phyloP scores from a whole-genome alignment of 2,329 filamentous ascomycete species.

The Canariomyces notabilis region DNA sequence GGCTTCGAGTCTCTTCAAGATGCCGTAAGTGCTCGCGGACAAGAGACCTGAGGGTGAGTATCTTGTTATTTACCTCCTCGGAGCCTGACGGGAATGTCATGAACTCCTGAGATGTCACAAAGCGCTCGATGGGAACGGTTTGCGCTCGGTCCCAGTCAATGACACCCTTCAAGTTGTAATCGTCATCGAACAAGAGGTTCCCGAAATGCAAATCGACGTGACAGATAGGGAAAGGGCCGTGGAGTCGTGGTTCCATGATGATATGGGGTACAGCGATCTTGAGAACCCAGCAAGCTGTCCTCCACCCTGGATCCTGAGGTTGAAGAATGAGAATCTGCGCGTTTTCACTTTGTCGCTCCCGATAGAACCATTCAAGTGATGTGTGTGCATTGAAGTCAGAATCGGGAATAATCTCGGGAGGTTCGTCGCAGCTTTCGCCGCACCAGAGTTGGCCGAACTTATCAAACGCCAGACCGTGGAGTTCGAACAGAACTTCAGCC shows the following conservation, averaged over 20 bases:
- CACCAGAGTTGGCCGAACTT: conserved; percentile 28
- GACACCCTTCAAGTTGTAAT: conserved; percentile 32
- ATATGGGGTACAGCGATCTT: conserved; percentile 28
- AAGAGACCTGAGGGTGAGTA: not conserved
- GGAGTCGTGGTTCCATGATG: conserved; percentile 27
- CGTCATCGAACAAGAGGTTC: conserved; percentile 35
- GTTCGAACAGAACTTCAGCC: conserved; percentile 23
- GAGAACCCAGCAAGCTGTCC: conserved; percentile 31
- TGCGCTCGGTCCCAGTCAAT: conserved; percentile 31
- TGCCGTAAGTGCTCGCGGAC: not conserved
- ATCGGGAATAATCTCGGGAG: conserved; percentile 23
- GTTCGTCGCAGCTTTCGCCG: conserved; percentile 23
- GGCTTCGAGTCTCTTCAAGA: not conserved
- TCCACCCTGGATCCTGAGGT: conserved; percentile 26
- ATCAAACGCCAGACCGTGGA: conserved; percentile 26
- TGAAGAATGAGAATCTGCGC: conserved; percentile 20
- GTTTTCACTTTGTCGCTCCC: conserved; percentile 25
- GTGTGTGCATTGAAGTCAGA: conserved; percentile 27
- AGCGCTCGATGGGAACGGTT: conserved; percentile 26
- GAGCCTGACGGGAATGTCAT: conserved; percentile 27
- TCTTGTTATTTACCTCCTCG: conserved; percentile 25
- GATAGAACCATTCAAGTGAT: conserved; percentile 30
- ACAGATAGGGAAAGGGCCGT: conserved; percentile 11
- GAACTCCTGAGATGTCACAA: conserved; percentile 31
- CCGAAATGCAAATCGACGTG: conserved; percentile 28